Evolutionary conservation across 164 flowering plant genomes (phyloP).

Genomic region (Macadamia tetraphylla): DNA sequence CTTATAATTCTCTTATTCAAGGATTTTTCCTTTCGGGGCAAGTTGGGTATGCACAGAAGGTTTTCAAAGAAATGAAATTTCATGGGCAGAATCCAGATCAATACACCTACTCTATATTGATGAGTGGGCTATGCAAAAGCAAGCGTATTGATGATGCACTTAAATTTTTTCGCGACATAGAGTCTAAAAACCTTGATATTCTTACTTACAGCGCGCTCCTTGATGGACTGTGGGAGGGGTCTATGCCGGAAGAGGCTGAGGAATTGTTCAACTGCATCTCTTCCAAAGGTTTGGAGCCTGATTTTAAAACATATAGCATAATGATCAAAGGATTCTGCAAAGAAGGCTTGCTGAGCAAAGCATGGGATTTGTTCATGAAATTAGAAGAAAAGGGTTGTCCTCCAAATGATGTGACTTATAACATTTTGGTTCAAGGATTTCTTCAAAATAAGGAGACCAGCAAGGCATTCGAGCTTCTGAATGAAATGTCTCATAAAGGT

Average conservation of each 20-base stretch:
- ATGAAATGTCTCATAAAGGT: background rate
- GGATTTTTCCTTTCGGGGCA: slow-evolving; percentile 9
- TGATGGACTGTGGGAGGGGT: slow-evolving; percentile 9
- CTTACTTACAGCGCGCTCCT: slow-evolving; percentile 6
- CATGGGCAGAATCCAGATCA: slow-evolving; percentile 5
- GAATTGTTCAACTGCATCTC: background rate
- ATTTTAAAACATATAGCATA: background rate
- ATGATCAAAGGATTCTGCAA: slow-evolving; percentile 11
- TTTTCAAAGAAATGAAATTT: slow-evolving; percentile 15
- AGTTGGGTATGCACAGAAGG: slow-evolving; percentile 5
- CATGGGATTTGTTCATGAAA: background rate
- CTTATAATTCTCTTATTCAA: slow-evolving; percentile 10
- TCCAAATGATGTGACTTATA: background rate
- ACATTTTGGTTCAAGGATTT: background rate
- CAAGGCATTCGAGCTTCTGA: background rate
- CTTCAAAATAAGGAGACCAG: background rate
- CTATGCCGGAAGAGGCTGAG: slow-evolving; percentile 2
- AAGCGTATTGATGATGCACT: slow-evolving; percentile 7
- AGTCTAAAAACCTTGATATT: background rate
- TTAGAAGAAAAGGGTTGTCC: background rate
- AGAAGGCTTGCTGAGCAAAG: slow-evolving; percentile 2
- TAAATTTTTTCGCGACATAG: background rate
- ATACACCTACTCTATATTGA: slow-evolving; percentile 1
- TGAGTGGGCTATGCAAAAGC: slow-evolving; percentile 5
- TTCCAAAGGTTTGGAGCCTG: slow-evolving; percentile 3